phyloP scores from a whole-genome alignment of 169 alveolate genomes.

The Miamiensis avidus region DNA sequence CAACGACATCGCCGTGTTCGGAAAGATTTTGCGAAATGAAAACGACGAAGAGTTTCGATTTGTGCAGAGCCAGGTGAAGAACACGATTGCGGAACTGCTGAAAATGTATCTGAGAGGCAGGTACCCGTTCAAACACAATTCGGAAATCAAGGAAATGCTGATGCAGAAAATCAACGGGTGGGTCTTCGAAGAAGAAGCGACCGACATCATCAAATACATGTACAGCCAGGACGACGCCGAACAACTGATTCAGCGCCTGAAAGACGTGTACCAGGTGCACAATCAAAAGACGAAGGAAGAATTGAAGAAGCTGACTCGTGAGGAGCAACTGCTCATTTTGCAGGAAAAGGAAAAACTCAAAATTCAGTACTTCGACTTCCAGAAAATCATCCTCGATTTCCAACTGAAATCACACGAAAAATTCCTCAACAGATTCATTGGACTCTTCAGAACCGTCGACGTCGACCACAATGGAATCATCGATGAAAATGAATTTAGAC shows the following conservation, averaged over 20 bases:
- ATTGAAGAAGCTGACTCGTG: constrained; percentile 74
- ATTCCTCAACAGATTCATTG: constrained; percentile 74
- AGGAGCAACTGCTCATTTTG: constrained; percentile 56
- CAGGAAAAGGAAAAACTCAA: constrained; percentile 63
- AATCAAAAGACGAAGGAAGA: constrained; percentile 31
- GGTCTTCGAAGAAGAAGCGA: constrained; percentile 80
- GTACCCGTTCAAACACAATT: constrained; percentile 74
- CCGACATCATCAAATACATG: constrained; percentile 82
- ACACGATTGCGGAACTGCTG: constrained; percentile 71
- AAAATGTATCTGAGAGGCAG: constrained; percentile 76
- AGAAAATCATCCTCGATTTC: constrained; percentile 76
- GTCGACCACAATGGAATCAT: constrained; percentile 79
- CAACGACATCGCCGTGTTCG: constrained; percentile 85
- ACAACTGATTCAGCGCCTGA: constrained; percentile 56
- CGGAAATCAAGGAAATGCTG: constrained; percentile 78
- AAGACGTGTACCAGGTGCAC: constrained; percentile 25
- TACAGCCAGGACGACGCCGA: constrained; percentile 81
- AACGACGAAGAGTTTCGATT: constrained; percentile 88
- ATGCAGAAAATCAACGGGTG: constrained; percentile 63
- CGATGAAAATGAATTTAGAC: constrained; percentile 57
- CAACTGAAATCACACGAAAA: constrained; percentile 83
- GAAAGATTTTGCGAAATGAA: constrained; percentile 86
- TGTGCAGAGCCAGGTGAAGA: constrained; percentile 73
- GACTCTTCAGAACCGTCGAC: constrained; percentile 74
- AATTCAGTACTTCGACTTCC: constrained; percentile 68